Percentiles rank a stretch among this genome's conserved stretches.
phyloP scores from a whole-genome alignment of 768 basidiomycete species.

The Termitomyces bulborhizus region DNA sequence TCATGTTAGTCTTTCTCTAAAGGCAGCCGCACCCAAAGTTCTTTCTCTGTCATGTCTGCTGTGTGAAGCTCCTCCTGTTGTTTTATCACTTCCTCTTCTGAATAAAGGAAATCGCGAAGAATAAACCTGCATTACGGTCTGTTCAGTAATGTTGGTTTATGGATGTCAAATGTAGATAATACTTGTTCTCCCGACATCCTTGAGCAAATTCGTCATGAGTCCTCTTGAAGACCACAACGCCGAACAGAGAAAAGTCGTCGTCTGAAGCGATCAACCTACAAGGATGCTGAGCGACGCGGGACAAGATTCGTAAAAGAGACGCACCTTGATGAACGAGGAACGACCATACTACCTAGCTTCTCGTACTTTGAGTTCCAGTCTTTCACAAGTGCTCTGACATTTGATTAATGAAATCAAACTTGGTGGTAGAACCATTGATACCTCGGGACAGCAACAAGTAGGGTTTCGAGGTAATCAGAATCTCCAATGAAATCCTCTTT shows the following conservation, averaged over 20 bases:
- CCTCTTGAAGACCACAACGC: constrained; percentile 84
- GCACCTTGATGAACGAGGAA: constrained; percentile 86
- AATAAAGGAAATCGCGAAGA: constrained; percentile 89
- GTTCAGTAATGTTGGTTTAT: background rate
- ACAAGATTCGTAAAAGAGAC: constrained; percentile 20
- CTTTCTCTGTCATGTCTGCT: constrained; percentile 87
- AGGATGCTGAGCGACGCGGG: constrained; percentile 2
- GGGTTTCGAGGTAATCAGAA: constrained; percentile 91
- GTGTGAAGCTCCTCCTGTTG: constrained; percentile 75
- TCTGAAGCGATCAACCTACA: constrained; percentile 71
- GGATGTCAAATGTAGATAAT: constrained; percentile 15
- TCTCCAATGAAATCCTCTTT: constrained; percentile 78
- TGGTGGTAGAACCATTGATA: constrained; percentile 29
- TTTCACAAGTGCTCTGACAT: constrained; percentile 63
- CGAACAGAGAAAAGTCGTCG: constrained; percentile 82
- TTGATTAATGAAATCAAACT: constrained; percentile 18
- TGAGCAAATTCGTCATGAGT: constrained; percentile 91
- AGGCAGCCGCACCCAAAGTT: constrained; percentile 82
- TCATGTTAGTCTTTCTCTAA: background rate
- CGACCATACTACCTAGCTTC: constrained; percentile 81
- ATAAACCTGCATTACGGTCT: constrained; percentile 59
- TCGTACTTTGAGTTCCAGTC: constrained; percentile 92
- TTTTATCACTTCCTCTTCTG: constrained; percentile 73
- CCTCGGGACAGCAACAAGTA: constrained; percentile 94
- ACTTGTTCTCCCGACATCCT: constrained; percentile 96